A percentile compares a stretch with the other conserved stretches of the same genome.
These are phyloP conservation scores for Cyberlindnera mycetangii DNA, from an alignment of 805 yeast species.

Conservation along the genomic window DNA sequence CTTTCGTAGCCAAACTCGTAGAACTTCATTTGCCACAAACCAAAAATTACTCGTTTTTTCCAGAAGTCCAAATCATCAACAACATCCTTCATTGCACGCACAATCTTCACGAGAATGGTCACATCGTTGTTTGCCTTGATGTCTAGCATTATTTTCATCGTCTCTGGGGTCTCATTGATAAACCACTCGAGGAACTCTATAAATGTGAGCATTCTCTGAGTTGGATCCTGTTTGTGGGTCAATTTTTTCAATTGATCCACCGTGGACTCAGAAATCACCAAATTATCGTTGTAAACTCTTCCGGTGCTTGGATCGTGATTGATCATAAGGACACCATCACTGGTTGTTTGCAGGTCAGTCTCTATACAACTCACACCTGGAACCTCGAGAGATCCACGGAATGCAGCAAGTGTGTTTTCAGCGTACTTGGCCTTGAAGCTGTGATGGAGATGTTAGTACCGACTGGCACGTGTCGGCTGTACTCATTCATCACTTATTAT, in stretches of 20 bases:
- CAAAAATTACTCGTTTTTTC: conserved; percentile 45
- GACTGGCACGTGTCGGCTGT: background rate
- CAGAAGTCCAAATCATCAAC: conserved; percentile 41
- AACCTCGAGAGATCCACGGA: conserved; percentile 44
- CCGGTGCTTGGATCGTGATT: conserved; percentile 52
- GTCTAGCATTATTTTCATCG: conserved; percentile 43
- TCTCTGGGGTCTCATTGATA: conserved; percentile 17
- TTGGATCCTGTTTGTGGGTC: conserved; percentile 31
- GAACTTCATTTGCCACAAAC: conserved; percentile 51
- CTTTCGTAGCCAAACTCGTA: conserved; percentile 39
- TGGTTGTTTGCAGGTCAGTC: conserved; percentile 53
- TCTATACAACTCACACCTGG: conserved; percentile 42
- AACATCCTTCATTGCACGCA: conserved; percentile 34
- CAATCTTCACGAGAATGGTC: conserved; percentile 38
- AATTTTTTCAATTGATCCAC: conserved; percentile 36
- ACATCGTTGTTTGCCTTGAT: conserved; percentile 47
- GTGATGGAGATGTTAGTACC: background rate
- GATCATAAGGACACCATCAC: conserved; percentile 51
- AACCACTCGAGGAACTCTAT: conserved; percentile 40
- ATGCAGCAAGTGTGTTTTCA: conserved; percentile 46
- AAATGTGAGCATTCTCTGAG: conserved; percentile 41
- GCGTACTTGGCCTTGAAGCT: conserved; percentile 38
- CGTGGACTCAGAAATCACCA: conserved; percentile 36
- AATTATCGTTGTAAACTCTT: conserved; percentile 43
- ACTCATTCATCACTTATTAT: no score